Evolutionary conservation across 768 basidiomycete species (phyloP).

Genomic region (Chiua virens): DNA sequence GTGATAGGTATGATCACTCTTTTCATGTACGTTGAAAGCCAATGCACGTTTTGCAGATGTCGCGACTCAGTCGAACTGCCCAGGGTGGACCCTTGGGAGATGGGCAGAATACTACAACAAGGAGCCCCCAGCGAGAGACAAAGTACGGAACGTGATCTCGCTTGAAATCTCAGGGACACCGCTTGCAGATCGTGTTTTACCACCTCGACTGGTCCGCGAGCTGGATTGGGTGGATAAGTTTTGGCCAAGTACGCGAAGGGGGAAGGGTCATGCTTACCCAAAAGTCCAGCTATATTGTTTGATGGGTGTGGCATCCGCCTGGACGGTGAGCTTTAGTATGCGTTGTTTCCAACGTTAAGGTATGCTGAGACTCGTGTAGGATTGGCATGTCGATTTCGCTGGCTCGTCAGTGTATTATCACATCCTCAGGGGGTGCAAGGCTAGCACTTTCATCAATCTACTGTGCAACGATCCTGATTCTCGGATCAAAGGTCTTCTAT

Average conservation of each 20-base stretch:
- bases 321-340: constrained; percentile 70
- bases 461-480: background rate
- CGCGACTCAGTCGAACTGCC: constrained; percentile 78
- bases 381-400: constrained; percentile 99
- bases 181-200: constrained; percentile 74
- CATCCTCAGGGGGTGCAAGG: constrained; percentile 84
- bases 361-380: constrained; percentile 47
- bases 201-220: constrained; percentile 82
- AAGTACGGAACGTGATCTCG: constrained; percentile 93
- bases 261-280: constrained; percentile 74
- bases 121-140: constrained; percentile 70
- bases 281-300: constrained; percentile 96
- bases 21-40: constrained; percentile 3
- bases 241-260: constrained; percentile 82
- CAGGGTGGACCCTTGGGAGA: constrained; percentile 86
- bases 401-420: constrained; percentile 99
- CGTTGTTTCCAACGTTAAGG: background rate
- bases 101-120: constrained; percentile 88
- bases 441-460: constrained; percentile 23
- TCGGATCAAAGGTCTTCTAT: constrained; percentile 74
- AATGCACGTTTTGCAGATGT: constrained; percentile 55
- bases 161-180: constrained; percentile 88
- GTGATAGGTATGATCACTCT: constrained; percentile 71
- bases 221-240: constrained; percentile 97
- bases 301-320: constrained; percentile 91